These are phyloP conservation scores for Tephrocybe rancida DNA, from an alignment of 768 basidiomycete genomes.

Conservation along the genomic window DNA sequence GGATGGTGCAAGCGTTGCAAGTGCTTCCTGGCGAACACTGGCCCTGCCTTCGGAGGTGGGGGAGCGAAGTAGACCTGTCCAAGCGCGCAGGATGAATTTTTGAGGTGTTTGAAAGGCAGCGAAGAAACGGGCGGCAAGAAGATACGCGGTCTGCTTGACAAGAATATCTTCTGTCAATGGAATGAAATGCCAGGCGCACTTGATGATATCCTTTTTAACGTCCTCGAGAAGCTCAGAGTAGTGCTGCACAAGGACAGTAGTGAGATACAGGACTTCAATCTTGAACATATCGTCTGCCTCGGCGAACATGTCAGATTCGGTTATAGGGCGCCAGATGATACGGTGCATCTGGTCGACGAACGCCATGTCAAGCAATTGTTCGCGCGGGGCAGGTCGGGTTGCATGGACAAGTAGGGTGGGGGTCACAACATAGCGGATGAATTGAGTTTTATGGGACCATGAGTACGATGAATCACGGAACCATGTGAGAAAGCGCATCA, in stretches of 20 bases:
- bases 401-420: constrained; percentile 85
- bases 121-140: constrained; percentile 91
- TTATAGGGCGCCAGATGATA: constrained; percentile 82
- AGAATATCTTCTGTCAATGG: constrained; percentile 78
- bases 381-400: constrained; percentile 48
- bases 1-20: constrained; percentile 84
- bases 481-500: constrained; percentile 85
- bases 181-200: constrained; percentile 90
- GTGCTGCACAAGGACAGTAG: constrained; percentile 84
- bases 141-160: constrained; percentile 90
- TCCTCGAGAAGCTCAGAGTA: constrained; percentile 81
- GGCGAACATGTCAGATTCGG: constrained; percentile 50
- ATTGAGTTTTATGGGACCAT: constrained; percentile 77
- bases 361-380: constrained; percentile 69
- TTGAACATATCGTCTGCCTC: constrained; percentile 83
- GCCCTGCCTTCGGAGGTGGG: constrained; percentile 73
- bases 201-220: constrained; percentile 89
- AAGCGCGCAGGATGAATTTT: constrained; percentile 90
- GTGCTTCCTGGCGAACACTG: constrained; percentile 78
- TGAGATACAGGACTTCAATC: constrained; percentile 89
- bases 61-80: constrained; percentile 85
- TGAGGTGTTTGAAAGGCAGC: constrained; percentile 84
- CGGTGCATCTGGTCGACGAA: constrained; percentile 72
- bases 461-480: constrained; percentile 67
- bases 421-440: constrained; percentile 83